phyloP scores from a whole-genome alignment of 2,329 filamentous ascomycete species.

The Grosmannia serpens region DNA sequence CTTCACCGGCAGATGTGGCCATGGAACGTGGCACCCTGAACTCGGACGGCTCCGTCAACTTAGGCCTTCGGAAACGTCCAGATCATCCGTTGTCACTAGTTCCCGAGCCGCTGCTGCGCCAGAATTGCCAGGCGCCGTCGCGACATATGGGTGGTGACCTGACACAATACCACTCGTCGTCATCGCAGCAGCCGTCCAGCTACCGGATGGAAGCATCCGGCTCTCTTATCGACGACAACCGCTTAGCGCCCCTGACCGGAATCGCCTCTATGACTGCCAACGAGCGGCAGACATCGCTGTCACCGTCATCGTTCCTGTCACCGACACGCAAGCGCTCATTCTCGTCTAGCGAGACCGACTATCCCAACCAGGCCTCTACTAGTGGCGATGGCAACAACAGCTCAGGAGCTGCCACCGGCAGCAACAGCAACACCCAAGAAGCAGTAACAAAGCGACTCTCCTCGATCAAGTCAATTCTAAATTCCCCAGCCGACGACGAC shows the following conservation, averaged over 20 bases:
- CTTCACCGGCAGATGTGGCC: constrained; percentile 4
- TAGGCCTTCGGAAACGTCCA: constrained; percentile 41
- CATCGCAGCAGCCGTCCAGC: constrained; percentile 17
- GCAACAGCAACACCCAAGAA: constrained; percentile 29
- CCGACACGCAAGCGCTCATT: constrained; percentile 57
- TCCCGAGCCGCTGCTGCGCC: constrained; percentile 31
- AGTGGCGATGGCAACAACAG: neutral
- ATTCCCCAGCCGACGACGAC: constrained; percentile 34
- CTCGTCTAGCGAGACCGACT: constrained; percentile 45
- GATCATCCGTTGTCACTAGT: constrained; percentile 34
- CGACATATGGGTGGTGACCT: constrained; percentile 29
- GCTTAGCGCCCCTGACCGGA: constrained; percentile 43
- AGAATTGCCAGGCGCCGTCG: constrained; percentile 30
- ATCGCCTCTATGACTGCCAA: constrained; percentile 22
- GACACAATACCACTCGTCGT: constrained; percentile 37
- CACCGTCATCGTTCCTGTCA: constrained; percentile 48
- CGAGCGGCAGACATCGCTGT: constrained; percentile 46
- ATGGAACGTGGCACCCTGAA: constrained; percentile 46
- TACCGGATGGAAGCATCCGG: constrained; percentile 28
- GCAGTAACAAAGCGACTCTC: constrained; percentile 52
- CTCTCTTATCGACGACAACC: constrained; percentile 43
- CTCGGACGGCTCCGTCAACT: constrained; percentile 52
- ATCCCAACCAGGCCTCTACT: neutral
- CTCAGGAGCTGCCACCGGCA: neutral
- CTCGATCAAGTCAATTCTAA: constrained; percentile 67